These are phyloP conservation scores for Anisogramma anomala DNA, from an alignment of 2,329 filamentous ascomycete genomes.

Conservation along the genomic window DNA sequence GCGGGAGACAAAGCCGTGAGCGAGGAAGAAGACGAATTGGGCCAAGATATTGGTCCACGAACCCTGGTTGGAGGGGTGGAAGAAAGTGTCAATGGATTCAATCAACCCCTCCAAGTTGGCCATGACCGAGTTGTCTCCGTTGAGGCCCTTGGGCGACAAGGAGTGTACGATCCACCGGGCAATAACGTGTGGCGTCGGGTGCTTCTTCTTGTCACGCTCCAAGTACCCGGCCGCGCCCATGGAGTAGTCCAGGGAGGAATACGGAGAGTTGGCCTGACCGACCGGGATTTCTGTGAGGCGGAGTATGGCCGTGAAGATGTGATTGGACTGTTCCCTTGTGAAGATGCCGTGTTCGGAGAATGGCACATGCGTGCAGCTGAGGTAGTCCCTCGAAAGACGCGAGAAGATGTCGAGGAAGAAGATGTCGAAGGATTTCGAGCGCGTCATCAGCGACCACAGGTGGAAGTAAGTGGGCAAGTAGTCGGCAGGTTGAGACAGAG, in stretches of 20 bases:
- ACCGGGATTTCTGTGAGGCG: constrained; percentile 91
- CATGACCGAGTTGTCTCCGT: constrained; percentile 67
- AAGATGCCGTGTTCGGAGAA: constrained; percentile 87
- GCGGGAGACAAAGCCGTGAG: constrained; percentile 92
- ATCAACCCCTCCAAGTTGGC: constrained; percentile 81
- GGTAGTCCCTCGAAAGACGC: constrained; percentile 70
- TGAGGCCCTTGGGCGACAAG: constrained; percentile 70
- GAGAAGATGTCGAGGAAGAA: constrained; percentile 86
- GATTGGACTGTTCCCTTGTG: constrained; percentile 78
- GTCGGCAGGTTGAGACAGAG: constrained; percentile 72
- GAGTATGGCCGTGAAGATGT: constrained; percentile 85
- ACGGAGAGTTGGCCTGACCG: constrained; percentile 87
- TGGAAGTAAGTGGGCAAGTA: constrained; percentile 94
- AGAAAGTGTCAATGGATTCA: constrained; percentile 94
- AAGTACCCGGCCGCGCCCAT: constrained; percentile 76
- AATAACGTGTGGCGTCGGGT: constrained; percentile 83
- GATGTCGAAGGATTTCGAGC: constrained; percentile 77
- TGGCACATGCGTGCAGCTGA: constrained; percentile 61
- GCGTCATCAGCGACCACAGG: constrained; percentile 83
- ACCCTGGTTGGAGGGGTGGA: constrained; percentile 94
- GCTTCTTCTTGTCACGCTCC: constrained; percentile 86
- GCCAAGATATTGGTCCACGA: constrained; percentile 81
- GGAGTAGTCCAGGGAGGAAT: constrained; percentile 72
- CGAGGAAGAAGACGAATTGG: constrained; percentile 82
- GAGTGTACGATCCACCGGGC: constrained; percentile 90